Evolutionary conservation across 805 yeast genomes (phyloP), one percentile per base, ranked within the genome.

Genomic region (Myxozyma udenii): DNA sequence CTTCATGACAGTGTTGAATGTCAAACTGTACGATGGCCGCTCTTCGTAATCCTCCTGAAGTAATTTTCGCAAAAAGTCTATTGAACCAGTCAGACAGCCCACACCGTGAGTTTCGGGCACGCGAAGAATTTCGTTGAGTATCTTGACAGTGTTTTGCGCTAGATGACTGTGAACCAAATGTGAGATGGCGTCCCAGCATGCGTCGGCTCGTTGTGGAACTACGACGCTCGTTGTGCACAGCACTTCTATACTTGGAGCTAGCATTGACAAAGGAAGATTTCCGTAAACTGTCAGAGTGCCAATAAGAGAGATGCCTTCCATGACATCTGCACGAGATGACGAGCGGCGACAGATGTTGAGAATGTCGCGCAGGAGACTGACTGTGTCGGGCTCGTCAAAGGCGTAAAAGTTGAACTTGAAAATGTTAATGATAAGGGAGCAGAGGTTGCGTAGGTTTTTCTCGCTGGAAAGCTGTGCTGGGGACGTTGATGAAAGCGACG

Each of bases 381-480:
- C 65, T 3, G 72, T 62, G 19, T 72, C 72, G 2, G 50, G 45
- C 26, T 74, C 78, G 30, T 74, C 77, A 49, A 79, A 68, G 2
- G 73, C 58, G 16, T 73, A 70, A 55, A 72, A 73, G 56, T 76
- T 80, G 66, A 68, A 75, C 59, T 75, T 74, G 39, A 81, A 65
- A 48, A 80, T 74, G 50, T 74, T 74, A 25, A 65, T 67, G 9
- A 76, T 63, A 60, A 40, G 47, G 2, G 51, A 43, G 21, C 51
- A 53, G 12, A 77, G 55, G 11, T 53, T 46, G 33, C 62, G 64
- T 50, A 70, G 61, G 36, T 62, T 58, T 19, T 60, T 61, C 36
- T 65, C 66, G 12, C 28, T 24, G 11, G 38, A 18, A 14, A 43
- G 14, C 9, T 16, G 26, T 71, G n/a, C 11, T 42, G 14, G 14